Percentiles rank a stretch among this genome's conserved stretches.
Conservation (phyloP, 2,329 filamentous ascomycete species). For the Didymella exigua region DNA sequence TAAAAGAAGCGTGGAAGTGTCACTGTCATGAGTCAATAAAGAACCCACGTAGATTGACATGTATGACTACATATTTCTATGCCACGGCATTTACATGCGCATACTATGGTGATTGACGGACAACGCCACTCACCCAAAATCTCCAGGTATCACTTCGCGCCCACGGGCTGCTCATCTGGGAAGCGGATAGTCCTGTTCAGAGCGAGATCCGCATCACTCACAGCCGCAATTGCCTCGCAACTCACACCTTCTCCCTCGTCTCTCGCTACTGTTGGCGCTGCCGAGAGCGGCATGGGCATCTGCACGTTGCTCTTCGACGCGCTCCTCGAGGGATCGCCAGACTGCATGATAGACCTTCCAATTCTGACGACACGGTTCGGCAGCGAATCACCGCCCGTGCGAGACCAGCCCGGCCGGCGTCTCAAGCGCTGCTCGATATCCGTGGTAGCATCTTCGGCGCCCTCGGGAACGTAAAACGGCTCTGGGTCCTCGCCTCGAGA, state of each 20-base stretch:
- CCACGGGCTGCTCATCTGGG: constrained; percentile 29
- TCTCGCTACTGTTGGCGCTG: constrained; percentile 12
- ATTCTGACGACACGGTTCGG: constrained; percentile 43
- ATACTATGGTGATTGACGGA: not conserved
- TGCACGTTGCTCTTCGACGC: constrained; percentile 16
- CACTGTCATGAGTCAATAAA: not conserved
- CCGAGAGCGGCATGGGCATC: constrained; percentile 11
- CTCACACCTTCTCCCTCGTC: constrained; percentile 6
- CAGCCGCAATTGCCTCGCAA: not conserved
- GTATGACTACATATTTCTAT: not conserved
- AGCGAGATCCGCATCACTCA: constrained; percentile 1
- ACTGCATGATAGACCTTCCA: constrained; percentile 42
- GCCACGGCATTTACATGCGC: not conserved
- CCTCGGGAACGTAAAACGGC: constrained; percentile 39
- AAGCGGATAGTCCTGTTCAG: constrained; percentile 38
- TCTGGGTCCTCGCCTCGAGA: constrained; percentile 23
- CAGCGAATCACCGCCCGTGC: constrained; percentile 27
- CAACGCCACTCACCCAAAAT: not conserved
- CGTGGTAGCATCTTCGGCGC: constrained; percentile 22
- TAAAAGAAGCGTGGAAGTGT: not conserved
- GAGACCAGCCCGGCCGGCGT: constrained; percentile 31
- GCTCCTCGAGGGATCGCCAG: constrained; percentile 18
- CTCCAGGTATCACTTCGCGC: not conserved
- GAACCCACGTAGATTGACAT: not conserved
- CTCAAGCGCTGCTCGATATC: constrained; percentile 33